Percentiles rank a stretch among this genome's conserved stretches.
phyloP scores from a whole-genome alignment of 2,329 filamentous ascomycete species.

The Penicillium sp. region DNA sequence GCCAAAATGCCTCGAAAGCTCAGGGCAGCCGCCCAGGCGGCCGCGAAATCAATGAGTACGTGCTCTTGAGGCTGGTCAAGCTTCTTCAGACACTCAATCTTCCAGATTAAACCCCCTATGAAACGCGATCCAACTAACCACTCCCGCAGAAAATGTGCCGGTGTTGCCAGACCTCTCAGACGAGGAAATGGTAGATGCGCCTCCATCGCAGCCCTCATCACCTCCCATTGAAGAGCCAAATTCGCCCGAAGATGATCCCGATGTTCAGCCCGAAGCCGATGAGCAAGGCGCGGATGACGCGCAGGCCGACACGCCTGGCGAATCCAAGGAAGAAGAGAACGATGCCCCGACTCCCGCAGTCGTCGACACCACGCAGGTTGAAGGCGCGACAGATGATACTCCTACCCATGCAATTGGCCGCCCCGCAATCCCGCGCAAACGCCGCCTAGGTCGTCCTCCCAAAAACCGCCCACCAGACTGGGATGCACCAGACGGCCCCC shows the following conservation, averaged over 20 bases:
- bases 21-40: slow-evolving; percentile 49
- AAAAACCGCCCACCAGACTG: slow-evolving; percentile 83
- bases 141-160: slow-evolving; percentile 42
- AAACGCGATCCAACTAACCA: slow-evolving; percentile 23
- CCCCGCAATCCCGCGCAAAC: slow-evolving; percentile 66
- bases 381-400: slow-evolving; percentile 51
- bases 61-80: slow-evolving; percentile 3
- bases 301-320: slow-evolving; percentile 15
- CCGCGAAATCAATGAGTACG: slow-evolving; percentile 49
- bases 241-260: slow-evolving; percentile 26
- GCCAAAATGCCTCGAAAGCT: slow-evolving; percentile 47
- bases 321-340: slow-evolving; percentile 47
- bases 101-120: slow-evolving; percentile 4
- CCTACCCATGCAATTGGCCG: slow-evolving; percentile 50
- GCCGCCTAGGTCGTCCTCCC: slow-evolving; percentile 78
- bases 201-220: slow-evolving; percentile 22
- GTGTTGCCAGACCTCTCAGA: slow-evolving; percentile 47
- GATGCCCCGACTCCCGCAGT: slow-evolving; percentile 36
- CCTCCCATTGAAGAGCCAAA: slow-evolving; percentile 22
- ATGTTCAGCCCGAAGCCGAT: slow-evolving; percentile 17
- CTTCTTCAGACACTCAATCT: not conserved
- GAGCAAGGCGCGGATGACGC: slow-evolving; percentile 34
- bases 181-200: slow-evolving; percentile 39
- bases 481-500: slow-evolving; percentile 59
- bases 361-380: slow-evolving; percentile 46